Evolutionary conservation across 108 stramenopile species (phyloP).

Genomic region (Cyclotella choctawhatcheeana): DNA sequence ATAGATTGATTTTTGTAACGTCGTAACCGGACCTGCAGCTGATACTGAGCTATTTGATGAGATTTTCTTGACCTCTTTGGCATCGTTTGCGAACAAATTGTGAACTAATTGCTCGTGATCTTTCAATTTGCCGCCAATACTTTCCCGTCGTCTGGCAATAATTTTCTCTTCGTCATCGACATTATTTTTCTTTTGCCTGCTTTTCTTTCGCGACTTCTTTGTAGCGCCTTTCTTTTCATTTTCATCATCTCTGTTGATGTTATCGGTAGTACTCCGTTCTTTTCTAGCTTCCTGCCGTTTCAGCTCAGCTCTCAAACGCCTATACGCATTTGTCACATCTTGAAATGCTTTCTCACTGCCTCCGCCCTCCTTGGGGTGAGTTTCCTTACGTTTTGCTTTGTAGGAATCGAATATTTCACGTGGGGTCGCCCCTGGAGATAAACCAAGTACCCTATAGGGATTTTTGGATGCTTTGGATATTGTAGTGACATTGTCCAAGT

Average conservation of each 20-base stretch:
- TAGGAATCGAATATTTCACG: slow-evolving; percentile 36
- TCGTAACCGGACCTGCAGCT: slow-evolving; percentile 29
- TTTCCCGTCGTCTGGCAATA: slow-evolving; percentile 14
- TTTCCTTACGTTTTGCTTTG: slow-evolving; percentile 29
- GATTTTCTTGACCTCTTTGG: slow-evolving; percentile 7
- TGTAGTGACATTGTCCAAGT: slow-evolving; percentile 46
- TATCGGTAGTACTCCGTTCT: slow-evolving; percentile 3
- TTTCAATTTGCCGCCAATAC: slow-evolving; percentile 33
- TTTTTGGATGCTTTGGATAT: slow-evolving; percentile 50
- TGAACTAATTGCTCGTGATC: slow-evolving; percentile 40
- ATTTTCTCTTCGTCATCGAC: slow-evolving; percentile 14
- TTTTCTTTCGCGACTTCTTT: background rate
- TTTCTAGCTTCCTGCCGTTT: slow-evolving; percentile 31
- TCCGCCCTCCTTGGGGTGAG: slow-evolving; percentile 12
- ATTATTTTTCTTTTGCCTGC: background rate
- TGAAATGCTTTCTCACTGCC: slow-evolving; percentile 46
- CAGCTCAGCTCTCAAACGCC: slow-evolving; percentile 37
- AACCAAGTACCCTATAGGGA: slow-evolving; percentile 35
- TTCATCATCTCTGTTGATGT: background rate
- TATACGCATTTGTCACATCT: slow-evolving; percentile 46
- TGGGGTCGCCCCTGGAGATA: slow-evolving; percentile 20
- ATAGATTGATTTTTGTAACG: slow-evolving; percentile 29
- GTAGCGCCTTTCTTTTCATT: background rate
- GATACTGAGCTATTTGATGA: slow-evolving; percentile 31
- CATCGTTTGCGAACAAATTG: slow-evolving; percentile 42